A percentile compares a stretch with the other conserved stretches of the same genome.
Conservation (phyloP, 495 filamentous ascomycete species). For the Neurospora africana region DNA sequence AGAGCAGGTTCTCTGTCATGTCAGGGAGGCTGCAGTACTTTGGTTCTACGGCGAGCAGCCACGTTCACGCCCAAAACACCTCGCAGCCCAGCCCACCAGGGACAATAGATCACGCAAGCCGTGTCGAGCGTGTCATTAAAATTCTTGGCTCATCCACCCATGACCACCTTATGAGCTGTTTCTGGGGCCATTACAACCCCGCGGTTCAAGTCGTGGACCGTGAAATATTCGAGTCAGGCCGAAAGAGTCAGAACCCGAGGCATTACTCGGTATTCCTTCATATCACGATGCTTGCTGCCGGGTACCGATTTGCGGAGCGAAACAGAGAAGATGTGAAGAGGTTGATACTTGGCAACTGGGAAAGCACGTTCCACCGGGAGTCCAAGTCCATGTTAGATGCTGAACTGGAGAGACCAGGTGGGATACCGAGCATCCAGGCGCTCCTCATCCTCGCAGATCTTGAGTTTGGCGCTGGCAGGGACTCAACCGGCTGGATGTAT, state of each 20-base stretch:
- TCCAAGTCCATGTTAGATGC: conserved; percentile 41
- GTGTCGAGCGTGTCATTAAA: conserved; percentile 35
- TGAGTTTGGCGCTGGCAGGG: conserved; percentile 41
- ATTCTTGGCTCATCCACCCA: conserved; percentile 32
- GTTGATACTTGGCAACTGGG: conserved; percentile 33
- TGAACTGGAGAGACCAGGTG: conserved; percentile 40
- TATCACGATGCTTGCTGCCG: conserved; percentile 41
- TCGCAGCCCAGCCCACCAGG: conserved; percentile 8
- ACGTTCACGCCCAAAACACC: conserved; percentile 17
- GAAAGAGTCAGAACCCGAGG: conserved; percentile 28
- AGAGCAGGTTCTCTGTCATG: conserved; percentile 34
- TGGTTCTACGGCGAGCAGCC: conserved; percentile 35
- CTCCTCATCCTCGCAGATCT: conserved; percentile 41
- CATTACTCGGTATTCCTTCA: conserved; percentile 43
- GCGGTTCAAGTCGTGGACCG: conserved; percentile 37
- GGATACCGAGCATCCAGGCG: conserved; percentile 39
- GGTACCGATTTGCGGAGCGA: conserved; percentile 38
- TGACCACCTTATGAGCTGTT: conserved; percentile 41
- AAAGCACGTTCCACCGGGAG: conserved; percentile 42
- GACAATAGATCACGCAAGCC: conserved; percentile 26
- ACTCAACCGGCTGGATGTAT: conserved; percentile 44
- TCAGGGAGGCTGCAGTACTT: conserved; percentile 35
- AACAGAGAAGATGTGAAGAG: conserved; percentile 37
- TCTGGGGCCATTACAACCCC: conserved; percentile 41
- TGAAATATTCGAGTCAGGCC: conserved; percentile 38